Conservation (phyloP, 805 yeast genomes). For the Candida nonsorbophila region DNA sequence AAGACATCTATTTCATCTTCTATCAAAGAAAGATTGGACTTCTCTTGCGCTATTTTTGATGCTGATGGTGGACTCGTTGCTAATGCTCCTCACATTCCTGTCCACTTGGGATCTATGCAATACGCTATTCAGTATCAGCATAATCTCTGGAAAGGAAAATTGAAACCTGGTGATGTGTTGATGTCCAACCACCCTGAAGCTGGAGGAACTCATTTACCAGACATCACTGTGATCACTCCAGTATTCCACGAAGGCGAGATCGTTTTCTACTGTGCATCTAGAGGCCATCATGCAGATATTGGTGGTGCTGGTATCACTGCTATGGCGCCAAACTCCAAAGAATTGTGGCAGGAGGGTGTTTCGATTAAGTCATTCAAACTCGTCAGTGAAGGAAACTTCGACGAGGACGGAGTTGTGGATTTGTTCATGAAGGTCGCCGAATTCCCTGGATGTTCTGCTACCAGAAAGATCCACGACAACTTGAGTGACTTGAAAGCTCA, state of each 20-base stretch:
- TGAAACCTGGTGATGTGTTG: constrained; percentile 68
- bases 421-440: constrained; percentile 9
- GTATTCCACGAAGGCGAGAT: constrained; percentile 11
- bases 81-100: constrained; percentile 85
- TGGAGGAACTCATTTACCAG: constrained; percentile 84
- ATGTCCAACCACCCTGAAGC: constrained; percentile 75
- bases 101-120: constrained; percentile 82
- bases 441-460: constrained; percentile 13
- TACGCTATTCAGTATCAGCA: constrained; percentile 68
- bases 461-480: constrained; percentile 12
- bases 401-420: constrained; percentile 10
- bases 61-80: constrained; percentile 72
- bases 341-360: constrained; percentile 13
- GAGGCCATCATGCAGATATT: constrained; percentile 16
- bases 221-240: constrained; percentile 25
- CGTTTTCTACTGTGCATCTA: constrained; percentile 11
- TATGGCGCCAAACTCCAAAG: constrained; percentile 9
- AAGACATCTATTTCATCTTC: constrained; percentile 78
- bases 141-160: constrained; percentile 54
- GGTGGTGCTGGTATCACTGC: constrained; percentile 15
- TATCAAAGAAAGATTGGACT: constrained; percentile 76
- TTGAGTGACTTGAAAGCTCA: constrained; percentile 68
- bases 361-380: constrained; percentile 11
- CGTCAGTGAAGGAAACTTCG: constrained; percentile 11
- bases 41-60: constrained; percentile 79